These are phyloP conservation scores for Wickerhamiella kazuoi DNA, from an alignment of 805 yeast species.

Conservation along the genomic window DNA sequence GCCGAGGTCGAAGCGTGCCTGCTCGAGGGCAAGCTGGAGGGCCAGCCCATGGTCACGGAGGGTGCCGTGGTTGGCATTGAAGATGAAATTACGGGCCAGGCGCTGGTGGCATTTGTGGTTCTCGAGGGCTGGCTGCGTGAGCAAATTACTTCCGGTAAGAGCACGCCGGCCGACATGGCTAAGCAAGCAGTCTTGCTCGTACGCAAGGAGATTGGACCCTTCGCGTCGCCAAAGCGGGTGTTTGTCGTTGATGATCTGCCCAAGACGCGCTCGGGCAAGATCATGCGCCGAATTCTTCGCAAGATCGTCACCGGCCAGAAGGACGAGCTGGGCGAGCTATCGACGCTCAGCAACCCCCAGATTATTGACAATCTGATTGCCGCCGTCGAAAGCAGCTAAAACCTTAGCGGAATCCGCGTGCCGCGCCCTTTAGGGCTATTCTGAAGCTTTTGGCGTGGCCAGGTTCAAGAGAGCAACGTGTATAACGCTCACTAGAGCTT, in stretches of 20 bases:
- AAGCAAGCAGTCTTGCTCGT: constrained; percentile 70
- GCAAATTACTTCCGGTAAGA: constrained; percentile 23
- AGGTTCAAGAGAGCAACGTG: too few species aligned
- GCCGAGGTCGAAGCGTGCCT: constrained; percentile 89
- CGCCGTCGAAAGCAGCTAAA: constrained; percentile 31
- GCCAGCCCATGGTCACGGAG: constrained; percentile 69
- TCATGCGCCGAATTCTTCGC: constrained; percentile 94
- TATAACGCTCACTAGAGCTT: too few species aligned
- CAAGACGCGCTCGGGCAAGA: constrained; percentile 96
- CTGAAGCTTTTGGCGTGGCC: too few species aligned
- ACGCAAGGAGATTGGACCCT: constrained; percentile 76
- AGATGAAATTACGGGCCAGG: constrained; percentile 95
- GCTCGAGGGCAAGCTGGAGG: constrained; percentile 31
- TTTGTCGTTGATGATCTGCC: constrained; percentile 81
- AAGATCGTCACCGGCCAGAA: constrained; percentile 85
- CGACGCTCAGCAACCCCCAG: constrained; percentile 75
- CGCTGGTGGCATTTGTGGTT: constrained; percentile 78
- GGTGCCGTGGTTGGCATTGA: constrained; percentile 92
- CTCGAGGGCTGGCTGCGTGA: constrained; percentile 40
- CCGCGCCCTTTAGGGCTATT: too few species aligned
- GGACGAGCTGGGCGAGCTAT: constrained; percentile 79
- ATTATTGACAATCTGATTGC: constrained; percentile 62
- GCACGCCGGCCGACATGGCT: constrained; percentile 27
- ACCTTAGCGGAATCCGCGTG: too few species aligned
- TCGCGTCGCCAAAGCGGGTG: constrained; percentile 88